Base-by-base conservation (phyloP, 169 alveolate genomes). In the Cryptosporidium sp. region DNA sequence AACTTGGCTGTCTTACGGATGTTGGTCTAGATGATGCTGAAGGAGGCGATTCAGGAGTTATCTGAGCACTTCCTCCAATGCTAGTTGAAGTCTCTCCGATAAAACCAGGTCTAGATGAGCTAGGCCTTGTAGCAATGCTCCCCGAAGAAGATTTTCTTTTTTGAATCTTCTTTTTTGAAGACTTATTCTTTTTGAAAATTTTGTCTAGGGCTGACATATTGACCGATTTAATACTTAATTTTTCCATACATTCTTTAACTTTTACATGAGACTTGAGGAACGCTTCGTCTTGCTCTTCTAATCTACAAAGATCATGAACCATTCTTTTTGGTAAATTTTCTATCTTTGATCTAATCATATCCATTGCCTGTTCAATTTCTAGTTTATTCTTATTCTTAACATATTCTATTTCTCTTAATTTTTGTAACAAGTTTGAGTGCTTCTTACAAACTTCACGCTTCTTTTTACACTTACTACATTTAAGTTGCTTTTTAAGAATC, bases 391-490 rank as follows among this genome's bases (percentile, higher is more conserved):
- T 0, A 0, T 0, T 56, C 12, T 10, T 56, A 10, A 0, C 2
- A 10, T 3, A 23, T 26, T 56, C 67, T 26, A 56, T n/a, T 26
- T 56, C 67, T 7, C 35, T 8, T 26, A 56, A 26, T 10, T 23
- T 8, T 23, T 56, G 29, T 21, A 23, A 26, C 35, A 56, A 21
- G 0, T 0, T 7, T 0, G 8, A 10, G 10, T 65, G 72, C n/a
- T 65, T 31, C 72, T 65, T 65, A 37, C 72, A 65, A 65, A 35
- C 33, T n/a, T 31, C 44, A 37, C 12, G 52, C 9, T 65, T 33
- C 51, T 65, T 65, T 37, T 65, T 65, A 37, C 72, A 65, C 3
- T 31, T 65, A 0, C 48, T 65, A 29, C 72, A 65, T 12, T 2
- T 65, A 21, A 1, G 0, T 26, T 33, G 72, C 18, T 65, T 65